Evolutionary conservation across 768 basidiomycete genomes (phyloP), one percentile per base, ranked within the genome.

Genomic region (Pseudohyphozyma bogoriensis): DNA sequence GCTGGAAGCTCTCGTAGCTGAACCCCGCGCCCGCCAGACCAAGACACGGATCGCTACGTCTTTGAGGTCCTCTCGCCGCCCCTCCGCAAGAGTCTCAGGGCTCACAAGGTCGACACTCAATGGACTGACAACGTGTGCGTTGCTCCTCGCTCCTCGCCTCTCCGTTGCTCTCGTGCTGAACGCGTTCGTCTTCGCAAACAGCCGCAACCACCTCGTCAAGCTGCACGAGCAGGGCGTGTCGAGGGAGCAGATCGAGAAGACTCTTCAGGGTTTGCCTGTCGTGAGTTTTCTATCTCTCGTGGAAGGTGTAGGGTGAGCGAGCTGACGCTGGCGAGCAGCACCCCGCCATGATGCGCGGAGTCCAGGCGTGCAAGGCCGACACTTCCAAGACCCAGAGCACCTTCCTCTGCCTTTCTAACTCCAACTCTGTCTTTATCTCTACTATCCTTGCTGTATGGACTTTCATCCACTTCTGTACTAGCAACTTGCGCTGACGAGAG

Each of bases 111-210:
- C 79, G 31, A 72, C 22, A 70, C 73, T 37, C 89, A 95, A 72
- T 99, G 90, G 85, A 96, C 92, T 4, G 95, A 97, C 77, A 81
- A 95, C 39, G 83, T 96, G 93, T 96, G 74, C 76, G 83, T 67
- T 46, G 56, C 20, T 22, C 36, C 16, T 13, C 12, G 13, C n/a
- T 11, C 29, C 13, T 29, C 15, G 13, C 28, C 24, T 22, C 11
- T 37, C n/a, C 1, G n/a, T 2, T 3, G 20, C 16, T 31, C 24
- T 18, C 28, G 20, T 24, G 15, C 54, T 28, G 45, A 24, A 32
- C 39, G 2, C 55, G 16, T 8, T 6, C 22, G 18, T 33, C 28
- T 45, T 37, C 28, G 51, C 40, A 51, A 64, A 85, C 86, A 57
- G 85, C 82, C n/a, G 79, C 79, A 69, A 82, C 35, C 69, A 80